Evolutionary conservation across 441 rosid genomes (phyloP), one percentile per base, ranked within the genome.

Genomic region (Metrosideros polymorpha): DNA sequence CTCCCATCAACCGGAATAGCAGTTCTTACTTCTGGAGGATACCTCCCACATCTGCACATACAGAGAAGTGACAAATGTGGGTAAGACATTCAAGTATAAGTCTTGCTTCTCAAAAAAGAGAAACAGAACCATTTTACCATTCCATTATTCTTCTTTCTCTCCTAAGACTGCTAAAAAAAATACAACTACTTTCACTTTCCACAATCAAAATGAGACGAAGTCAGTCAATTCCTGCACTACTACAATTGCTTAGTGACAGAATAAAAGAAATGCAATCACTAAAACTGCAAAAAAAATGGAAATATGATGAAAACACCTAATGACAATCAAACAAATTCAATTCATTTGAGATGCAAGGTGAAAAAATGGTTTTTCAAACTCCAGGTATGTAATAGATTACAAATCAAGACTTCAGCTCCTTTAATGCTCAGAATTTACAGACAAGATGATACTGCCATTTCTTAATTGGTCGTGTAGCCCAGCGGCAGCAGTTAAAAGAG

Each of bases 1-100:
- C 99, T 95, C 51, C 98, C 99, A 85, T 98, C 98, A 2, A 98
- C 99, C 3, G 99, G 99, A 85, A 98, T 95, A 24, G 99, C 99
- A 5, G 99, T 98, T 90, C 96, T 95, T 83, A 98, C 98, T 89
- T 94, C 96, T 0, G 99, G 99, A 49, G 98, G 99, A 92, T 85
- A 96, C 93, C 99, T 95, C 90, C 99, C 98, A 83, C 99, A 97
- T 90, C 99, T 97, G 90, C 59, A 45, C 55, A 55, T 82, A 84
- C 53, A 35, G 56, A n/a, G 54, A 49, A 63, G 56, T 52, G 51
- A 52, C 7, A 76, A 50, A 5, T 32, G 24, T 57, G 43, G 24
- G 51, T 13, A 82, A 82, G 84, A 30, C 17, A 82, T 35, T 82
- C 47, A 30, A 51, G 57, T 3, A 22, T 10, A 24, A 75, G 12